Evolutionary conservation across 164 flowering plant species (phyloP).

Genomic region (Hamamelis virginiana): DNA sequence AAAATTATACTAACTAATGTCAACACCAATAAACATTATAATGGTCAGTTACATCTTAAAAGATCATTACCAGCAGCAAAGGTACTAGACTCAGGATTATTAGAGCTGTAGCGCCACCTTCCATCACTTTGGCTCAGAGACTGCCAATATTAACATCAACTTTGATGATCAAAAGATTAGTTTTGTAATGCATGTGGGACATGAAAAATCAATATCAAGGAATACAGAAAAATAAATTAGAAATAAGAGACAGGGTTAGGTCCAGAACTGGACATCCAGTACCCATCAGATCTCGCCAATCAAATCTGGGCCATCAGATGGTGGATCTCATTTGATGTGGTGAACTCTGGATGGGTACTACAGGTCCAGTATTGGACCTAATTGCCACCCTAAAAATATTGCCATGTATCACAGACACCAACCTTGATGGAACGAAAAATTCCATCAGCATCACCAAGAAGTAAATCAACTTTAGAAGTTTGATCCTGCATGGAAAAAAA

Average conservation of each 20-base stretch:
- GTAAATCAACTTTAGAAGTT: slow-evolving; percentile 38
- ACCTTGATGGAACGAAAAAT: slow-evolving; percentile 90
- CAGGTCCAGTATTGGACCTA: not conserved
- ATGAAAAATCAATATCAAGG: not conserved
- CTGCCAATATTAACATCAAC: slow-evolving; percentile 34
- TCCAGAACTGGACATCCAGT: not conserved
- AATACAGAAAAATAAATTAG: not conserved
- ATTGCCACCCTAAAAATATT: not conserved
- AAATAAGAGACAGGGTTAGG: not conserved
- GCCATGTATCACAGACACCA: not conserved
- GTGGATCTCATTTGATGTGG: not conserved
- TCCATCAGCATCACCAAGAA: slow-evolving; percentile 70
- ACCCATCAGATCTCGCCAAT: not conserved
- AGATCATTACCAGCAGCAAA: slow-evolving; percentile 77
- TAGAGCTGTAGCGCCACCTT: slow-evolving; percentile 82
- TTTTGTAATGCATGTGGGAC: too few relatives aligned
- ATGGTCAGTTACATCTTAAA: not conserved
- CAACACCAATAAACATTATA: not conserved
- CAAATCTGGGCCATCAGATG: not conserved
- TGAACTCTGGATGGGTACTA: not conserved
- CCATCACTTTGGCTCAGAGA: slow-evolving; percentile 97
- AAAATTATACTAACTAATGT: not conserved
- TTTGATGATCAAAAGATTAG: slow-evolving; percentile 1
- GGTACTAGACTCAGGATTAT: slow-evolving; percentile 79
- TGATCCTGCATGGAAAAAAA: slow-evolving; percentile 50